Evolutionary conservation across 2,329 filamentous ascomycete genomes (phyloP).

Genomic region (Colletotrichum melonis): DNA sequence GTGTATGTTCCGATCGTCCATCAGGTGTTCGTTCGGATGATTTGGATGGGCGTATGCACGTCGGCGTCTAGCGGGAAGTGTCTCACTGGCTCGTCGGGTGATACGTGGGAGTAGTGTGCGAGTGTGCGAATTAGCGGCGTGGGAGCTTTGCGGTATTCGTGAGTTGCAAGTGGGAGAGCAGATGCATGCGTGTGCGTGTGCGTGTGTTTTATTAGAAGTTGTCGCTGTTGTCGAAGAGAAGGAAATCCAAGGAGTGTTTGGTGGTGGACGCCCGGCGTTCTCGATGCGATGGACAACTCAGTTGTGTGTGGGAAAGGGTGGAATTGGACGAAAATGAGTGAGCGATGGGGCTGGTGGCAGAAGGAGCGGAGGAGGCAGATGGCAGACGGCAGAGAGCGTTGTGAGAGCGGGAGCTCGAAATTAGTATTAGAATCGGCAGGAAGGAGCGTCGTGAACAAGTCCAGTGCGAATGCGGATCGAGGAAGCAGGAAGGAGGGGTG

Average conservation of each 20-base stretch:
- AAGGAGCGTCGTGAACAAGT: conserved; percentile 34
- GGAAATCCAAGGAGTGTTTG: conserved; percentile 21
- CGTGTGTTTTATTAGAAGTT: conserved; percentile 6
- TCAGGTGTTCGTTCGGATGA: conserved; percentile 10
- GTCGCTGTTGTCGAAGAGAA: conserved; percentile 27
- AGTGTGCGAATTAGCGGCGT: conserved; percentile 10
- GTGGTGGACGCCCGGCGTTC: conserved; percentile 20
- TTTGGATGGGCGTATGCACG: conserved; percentile 13
- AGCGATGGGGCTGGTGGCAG: background rate
- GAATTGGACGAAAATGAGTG: background rate
- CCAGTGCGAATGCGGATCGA: conserved; percentile 24
- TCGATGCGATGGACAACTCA: conserved; percentile 13
- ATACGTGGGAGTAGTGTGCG: conserved; percentile 2
- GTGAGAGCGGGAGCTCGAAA: background rate
- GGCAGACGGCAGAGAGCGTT: background rate
- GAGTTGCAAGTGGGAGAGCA: background rate
- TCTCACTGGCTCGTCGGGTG: conserved; percentile 14
- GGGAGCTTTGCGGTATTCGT: conserved; percentile 7
- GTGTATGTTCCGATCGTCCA: conserved; percentile 13
- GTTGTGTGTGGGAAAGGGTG: background rate
- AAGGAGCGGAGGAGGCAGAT: conserved; percentile 2
- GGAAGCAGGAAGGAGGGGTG: conserved; percentile 7
- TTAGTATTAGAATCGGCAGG: conserved; percentile 26
- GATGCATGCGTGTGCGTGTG: background rate
- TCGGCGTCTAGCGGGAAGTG: background rate